These are phyloP conservation scores for Austroboletus festivus DNA, from an alignment of 768 basidiomycete genomes.

Conservation along the genomic window DNA sequence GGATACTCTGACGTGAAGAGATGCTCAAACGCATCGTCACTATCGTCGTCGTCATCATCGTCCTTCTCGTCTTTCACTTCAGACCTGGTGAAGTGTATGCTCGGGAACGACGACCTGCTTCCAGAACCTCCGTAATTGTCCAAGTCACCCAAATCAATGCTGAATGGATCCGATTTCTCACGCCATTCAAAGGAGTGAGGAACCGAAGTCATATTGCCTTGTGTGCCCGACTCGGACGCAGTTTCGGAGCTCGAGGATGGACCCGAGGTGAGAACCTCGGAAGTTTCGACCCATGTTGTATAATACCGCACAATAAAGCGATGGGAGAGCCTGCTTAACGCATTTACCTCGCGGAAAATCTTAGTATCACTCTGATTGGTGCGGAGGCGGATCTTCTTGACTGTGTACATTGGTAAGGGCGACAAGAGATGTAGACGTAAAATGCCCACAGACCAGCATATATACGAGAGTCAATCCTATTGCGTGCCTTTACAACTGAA, in stretches of 20 bases:
- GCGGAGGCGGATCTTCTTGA: conserved; percentile 86
- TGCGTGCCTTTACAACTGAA: conserved; percentile 91
- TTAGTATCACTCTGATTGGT: conserved; percentile 77
- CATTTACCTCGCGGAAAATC: conserved; percentile 89
- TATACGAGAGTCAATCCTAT: conserved; percentile 81
- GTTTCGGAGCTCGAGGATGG: conserved; percentile 46
- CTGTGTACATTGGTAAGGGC: conserved; percentile 33
- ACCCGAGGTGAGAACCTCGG: conserved; percentile 49
- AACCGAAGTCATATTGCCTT: conserved; percentile 56
- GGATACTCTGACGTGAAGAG: conserved; percentile 34
- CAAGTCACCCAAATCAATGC: conserved; percentile 59
- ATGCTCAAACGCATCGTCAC: conserved; percentile 39
- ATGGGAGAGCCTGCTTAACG: conserved; percentile 82
- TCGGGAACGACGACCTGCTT: conserved; percentile 68
- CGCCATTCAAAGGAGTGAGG: conserved; percentile 41
- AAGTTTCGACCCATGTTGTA: conserved; percentile 84
- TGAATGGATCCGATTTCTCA: conserved; percentile 56
- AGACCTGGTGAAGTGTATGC: conserved; percentile 73
- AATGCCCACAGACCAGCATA: conserved; percentile 59
- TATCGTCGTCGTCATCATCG: conserved; percentile 40
- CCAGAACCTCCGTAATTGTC: conserved; percentile 55
- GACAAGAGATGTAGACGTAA: not conserved
- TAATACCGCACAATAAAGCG: conserved; percentile 90
- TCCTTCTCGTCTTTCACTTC: conserved; percentile 37
- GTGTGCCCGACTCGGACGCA: conserved; percentile 35